Evolutionary conservation across 768 basidiomycete species (phyloP), one percentile per base, ranked within the genome.

Genomic region (Tricholoma saponaceum): DNA sequence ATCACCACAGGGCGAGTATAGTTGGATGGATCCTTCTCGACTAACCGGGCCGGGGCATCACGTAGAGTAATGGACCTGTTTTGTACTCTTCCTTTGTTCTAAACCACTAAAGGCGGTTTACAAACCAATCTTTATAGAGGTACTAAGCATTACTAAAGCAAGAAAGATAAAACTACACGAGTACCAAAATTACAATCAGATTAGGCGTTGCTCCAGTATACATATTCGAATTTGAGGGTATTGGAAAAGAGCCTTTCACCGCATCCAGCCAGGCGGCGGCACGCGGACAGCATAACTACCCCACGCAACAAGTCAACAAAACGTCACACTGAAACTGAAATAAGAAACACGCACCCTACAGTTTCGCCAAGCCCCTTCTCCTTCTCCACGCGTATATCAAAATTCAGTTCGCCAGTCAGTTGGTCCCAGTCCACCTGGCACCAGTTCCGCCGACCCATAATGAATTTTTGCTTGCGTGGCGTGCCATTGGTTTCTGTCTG

Each of bases 401-500:
- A 98, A 7, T 82, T 72, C 62, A 98, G 64, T 5, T 89, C 87
- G 0, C 87, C 86, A 5, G 81, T 79, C 2, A 64, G 52, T 13
- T 69, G 64, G 44, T 90, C 82, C 75, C 82, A 86, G 30, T 79
- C 72, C 7, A 91, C 83, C 35, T 79, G 79, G 66, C 90, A 89
- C 86, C 92, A 98, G 69, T 98, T 98, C 35, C 95, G 82, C 55
- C 83, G 76, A 2, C 91, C 92, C 86, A 95, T 95, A 57, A 97
- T 86, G 64, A 80, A 86, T 65, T 85, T 90, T 55, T 86, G 83
- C 69, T 91, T 92, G 35, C 89, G 81, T n/a, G 78, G 58, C 28
- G 79, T 76, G 0, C 93, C 95, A 61, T 92, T 83, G 1, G 95
- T 83, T 41, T 95, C 93, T 12, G 76, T 77, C 8, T 74, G 66